Evolutionary conservation across 768 basidiomycete genomes (phyloP).

Genomic region (Leccinellum albellum): DNA sequence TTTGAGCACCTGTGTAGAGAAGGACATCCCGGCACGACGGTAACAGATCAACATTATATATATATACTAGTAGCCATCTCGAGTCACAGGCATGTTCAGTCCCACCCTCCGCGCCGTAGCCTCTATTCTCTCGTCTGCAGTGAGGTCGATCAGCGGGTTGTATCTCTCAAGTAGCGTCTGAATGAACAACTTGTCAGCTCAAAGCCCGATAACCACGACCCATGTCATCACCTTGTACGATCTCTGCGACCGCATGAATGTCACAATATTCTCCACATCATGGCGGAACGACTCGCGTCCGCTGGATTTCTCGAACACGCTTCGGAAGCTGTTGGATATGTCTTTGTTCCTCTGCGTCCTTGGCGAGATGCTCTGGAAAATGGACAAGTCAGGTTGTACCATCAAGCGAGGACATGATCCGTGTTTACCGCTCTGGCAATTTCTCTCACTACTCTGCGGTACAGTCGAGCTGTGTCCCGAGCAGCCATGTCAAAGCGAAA

Average conservation of each 20-base stretch:
- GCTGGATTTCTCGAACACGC: constrained; percentile 43
- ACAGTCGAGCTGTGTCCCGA: constrained; percentile 17
- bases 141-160: constrained; percentile 80
- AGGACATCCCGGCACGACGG: constrained; percentile 5
- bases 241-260: constrained; percentile 71
- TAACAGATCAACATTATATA: constrained; percentile 7
- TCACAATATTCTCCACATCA: constrained; percentile 56
- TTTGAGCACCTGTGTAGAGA: constrained; percentile 41
- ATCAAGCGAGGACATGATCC: not conserved
- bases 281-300: constrained; percentile 31
- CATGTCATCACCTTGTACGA: constrained; percentile 64
- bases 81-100: constrained; percentile 68
- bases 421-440: constrained; percentile 24
- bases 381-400: not conserved
- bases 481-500: constrained; percentile 25
- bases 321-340: constrained; percentile 51
- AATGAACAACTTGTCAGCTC: not conserved
- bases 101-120: constrained; percentile 88
- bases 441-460: constrained; percentile 31
- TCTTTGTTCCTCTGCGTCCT: constrained; percentile 36
- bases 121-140: constrained; percentile 72
- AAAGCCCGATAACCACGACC: not conserved
- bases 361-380: constrained; percentile 35
- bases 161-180: constrained; percentile 82
- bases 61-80: not conserved